Evolutionary conservation across 2,329 filamentous ascomycete genomes (phyloP), one percentile per base, ranked within the genome.

Genomic region (Ceratocystis huliohia): DNA sequence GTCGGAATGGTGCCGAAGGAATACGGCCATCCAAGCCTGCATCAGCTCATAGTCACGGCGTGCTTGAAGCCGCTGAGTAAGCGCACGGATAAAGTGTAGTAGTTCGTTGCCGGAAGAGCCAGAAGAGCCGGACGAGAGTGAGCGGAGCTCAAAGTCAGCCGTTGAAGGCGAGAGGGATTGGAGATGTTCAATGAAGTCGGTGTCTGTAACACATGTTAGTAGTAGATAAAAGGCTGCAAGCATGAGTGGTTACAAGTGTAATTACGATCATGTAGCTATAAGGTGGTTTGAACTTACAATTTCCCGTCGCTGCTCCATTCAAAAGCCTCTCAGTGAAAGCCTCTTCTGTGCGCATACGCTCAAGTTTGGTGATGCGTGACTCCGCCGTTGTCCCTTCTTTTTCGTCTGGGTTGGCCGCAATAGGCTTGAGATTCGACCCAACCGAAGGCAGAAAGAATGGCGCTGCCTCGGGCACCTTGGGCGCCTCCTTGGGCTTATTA

Each of bases 11-110:
- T 96, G 78, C 61, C 87, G 84, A 68, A 99, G 74, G 72, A 97
- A 96, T 0, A 97, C 93, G 1, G 88, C 87, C 91, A 99, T 97
- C 93, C 94, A 99, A 0, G 91, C 91, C 75, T 97, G 92, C 17
- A 91, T 88, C 48, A 99, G 81, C 76, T 99, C 94, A 75, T 96
- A 99, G 75, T 97, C 94, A 61, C 83, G 84, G 69, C 87, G 85
- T 63, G 84, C 79, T 56, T 79, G 76, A 64, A 97, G 78, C 13
- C 88, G 81, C 65, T 78, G 80, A 0, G 89, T 95, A 66, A 99
- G 76, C 1, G 91, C 91, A n/a, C 79, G 76, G 64, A 97, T 86
- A 73, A 99, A 99, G 65, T 85, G 81, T 0, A 87, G 78, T 20
- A 96, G 78, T 75, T 97, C 94, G 67, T 88, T 84, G 69, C 84